Base-by-base conservation (phyloP, 2,329 filamentous ascomycete species). In the Paecilomyces variotii region DNA sequence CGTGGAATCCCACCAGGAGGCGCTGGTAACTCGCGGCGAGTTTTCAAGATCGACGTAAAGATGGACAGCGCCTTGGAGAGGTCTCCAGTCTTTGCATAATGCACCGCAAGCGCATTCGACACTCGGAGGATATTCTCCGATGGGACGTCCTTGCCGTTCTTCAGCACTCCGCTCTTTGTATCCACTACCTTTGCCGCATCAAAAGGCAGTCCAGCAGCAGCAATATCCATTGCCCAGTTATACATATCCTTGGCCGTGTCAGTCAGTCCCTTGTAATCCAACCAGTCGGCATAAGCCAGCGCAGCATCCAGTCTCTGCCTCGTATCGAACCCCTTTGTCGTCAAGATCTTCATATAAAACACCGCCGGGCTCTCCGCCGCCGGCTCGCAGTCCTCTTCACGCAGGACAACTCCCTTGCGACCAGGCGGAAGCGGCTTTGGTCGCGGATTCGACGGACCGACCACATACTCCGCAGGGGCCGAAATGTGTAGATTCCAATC, bases 291-390 rank as follows among this genome's bases (percentile, higher is more conserved):
- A 70, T 92, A 96, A 1, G 87, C 87, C 50, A 96, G 77, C 2
- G 90, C 88, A 3, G 92, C 91, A 59, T 93, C 87, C 56, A 97
- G 79, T 67, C 86, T 87, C 73, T 97, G 91, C 58, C 85, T 82
- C n/a, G 84, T 81, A 0, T 84, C 87, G 67, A 97, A 90, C 1
- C 93, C 93, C 57, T 83, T 82, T 0, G 90, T 93, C 5, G 87
- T 90, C 57, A 97, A 75, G 54, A 97, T 86, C 68, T 89, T 89
- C 74, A 89, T 82, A 70, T 97, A 97, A 68, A 86, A 91, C 12
- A 79, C 82, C 66, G 94, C 88, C 0, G 93, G 90, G 0, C 83
- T 72, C 3, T 85, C 84, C 60, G 85, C 92, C 1, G 87, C 85
- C 5, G 81, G 76, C 58, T 85, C 84, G 70, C 89, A 91, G 68